Conservation (phyloP, 2,329 filamentous ascomycete species). For the Pseudocercospora vitis region DNA sequence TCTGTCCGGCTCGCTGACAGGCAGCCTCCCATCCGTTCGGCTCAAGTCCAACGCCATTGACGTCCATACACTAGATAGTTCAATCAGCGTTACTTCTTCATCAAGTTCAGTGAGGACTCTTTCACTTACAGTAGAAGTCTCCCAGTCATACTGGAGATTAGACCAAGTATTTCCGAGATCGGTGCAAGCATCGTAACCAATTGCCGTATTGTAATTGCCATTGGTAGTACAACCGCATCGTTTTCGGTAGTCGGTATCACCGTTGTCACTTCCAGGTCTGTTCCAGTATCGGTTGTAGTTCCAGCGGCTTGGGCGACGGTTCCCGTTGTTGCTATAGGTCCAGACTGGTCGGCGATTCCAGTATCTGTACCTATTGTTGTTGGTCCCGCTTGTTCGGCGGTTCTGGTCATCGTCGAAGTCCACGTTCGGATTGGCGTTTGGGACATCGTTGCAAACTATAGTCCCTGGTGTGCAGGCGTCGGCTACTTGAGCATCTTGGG, state of each 20-base stretch:
- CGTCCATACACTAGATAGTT: not conserved
- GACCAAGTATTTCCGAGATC: not conserved
- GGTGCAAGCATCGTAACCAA: not conserved
- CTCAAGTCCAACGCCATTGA: not conserved
- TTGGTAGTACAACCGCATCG: not conserved
- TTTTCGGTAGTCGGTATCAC: not conserved
- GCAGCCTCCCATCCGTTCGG: not conserved
- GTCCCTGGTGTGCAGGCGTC: not conserved
- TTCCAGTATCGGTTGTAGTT: not conserved
- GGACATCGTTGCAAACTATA: not conserved
- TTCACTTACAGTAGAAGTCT: not conserved
- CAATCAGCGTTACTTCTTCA: not conserved
- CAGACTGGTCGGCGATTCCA: not conserved
- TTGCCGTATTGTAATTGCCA: not conserved
- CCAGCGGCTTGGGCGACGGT: not conserved
- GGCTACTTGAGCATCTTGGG: not conserved
- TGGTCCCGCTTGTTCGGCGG: not conserved
- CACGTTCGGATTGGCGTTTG: not conserved
- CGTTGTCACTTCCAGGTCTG: not conserved
- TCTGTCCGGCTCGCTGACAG: not conserved
- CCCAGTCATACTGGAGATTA: not conserved
- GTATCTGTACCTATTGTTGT: not conserved
- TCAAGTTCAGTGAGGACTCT: not conserved
- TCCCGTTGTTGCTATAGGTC: not conserved
- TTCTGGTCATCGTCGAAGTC: not conserved